These are phyloP conservation scores for Albifimbria verrucaria DNA, from an alignment of 2,329 filamentous ascomycete genomes.

Conservation along the genomic window DNA sequence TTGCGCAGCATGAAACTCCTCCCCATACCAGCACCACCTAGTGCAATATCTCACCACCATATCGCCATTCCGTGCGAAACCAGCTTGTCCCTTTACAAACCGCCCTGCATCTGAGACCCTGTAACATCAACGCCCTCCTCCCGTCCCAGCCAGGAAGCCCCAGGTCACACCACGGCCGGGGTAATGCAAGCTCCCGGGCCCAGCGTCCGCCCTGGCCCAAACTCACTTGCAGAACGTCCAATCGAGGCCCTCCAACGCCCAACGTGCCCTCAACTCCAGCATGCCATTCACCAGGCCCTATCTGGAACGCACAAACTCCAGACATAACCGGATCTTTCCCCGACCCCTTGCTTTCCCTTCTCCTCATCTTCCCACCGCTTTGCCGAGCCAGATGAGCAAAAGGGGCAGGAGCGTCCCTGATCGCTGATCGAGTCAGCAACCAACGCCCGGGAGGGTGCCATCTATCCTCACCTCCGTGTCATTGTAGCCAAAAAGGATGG, in stretches of 20 bases:
- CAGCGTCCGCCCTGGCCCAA: neutral
- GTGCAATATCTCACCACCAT: too few relatives aligned
- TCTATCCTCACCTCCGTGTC: neutral
- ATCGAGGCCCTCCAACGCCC: neutral
- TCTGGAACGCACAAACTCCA: neutral
- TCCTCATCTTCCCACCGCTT: neutral
- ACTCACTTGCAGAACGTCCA: too few relatives aligned
- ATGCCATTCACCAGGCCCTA: neutral
- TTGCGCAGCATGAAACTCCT: too few relatives aligned
- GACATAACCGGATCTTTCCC: neutral
- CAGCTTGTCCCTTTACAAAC: too few relatives aligned
- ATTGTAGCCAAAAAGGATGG: neutral
- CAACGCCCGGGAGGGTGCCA: neutral
- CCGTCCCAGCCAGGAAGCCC: too few relatives aligned
- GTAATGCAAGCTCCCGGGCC: neutral
- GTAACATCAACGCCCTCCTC: too few relatives aligned
- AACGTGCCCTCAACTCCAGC: neutral
- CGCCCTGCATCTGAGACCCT: too few relatives aligned
- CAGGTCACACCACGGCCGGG: neutral
- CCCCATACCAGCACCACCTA: too few relatives aligned
- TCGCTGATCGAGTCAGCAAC: neutral
- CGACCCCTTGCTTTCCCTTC: neutral
- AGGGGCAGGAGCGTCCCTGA: too few relatives aligned
- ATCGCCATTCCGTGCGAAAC: too few relatives aligned
- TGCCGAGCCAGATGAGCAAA: too few relatives aligned